Percentiles rank a stretch among this genome's conserved stretches.
These are phyloP conservation scores for Symbiodinium pilosum DNA, from an alignment of 73 alveolate species.

Conservation along the genomic window DNA sequence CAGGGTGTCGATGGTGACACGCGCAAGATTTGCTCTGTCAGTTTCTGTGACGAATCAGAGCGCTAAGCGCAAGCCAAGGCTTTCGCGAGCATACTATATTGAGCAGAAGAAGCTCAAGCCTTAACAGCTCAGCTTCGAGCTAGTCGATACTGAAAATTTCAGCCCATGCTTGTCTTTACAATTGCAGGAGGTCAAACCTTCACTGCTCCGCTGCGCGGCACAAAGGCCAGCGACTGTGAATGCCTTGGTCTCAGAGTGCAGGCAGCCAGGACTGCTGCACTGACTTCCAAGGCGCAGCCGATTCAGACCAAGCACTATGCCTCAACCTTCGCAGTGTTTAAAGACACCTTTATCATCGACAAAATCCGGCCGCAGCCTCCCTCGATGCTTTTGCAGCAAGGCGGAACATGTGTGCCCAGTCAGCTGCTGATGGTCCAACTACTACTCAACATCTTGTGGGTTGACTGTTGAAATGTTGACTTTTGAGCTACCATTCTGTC, in stretches of 20 bases:
- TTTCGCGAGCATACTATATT: background rate
- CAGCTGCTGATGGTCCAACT: background rate
- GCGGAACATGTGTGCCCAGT: background rate
- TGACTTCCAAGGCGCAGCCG: background rate
- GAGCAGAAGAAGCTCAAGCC: too few relatives aligned
- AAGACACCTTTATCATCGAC: too few relatives aligned
- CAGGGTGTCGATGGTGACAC: background rate
- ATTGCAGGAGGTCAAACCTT: background rate
- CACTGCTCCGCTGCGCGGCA: background rate
- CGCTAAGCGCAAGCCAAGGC: background rate
- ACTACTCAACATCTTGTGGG: too few relatives aligned
- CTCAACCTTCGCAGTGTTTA: too few relatives aligned
- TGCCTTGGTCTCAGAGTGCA: background rate
- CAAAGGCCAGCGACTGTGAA: constrained; percentile 4
- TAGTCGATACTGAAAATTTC: too few relatives aligned
- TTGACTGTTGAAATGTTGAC: too few relatives aligned
- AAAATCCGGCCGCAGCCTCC: background rate
- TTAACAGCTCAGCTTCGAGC: too few relatives aligned
- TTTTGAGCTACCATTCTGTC: background rate
- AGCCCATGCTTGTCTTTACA: too few relatives aligned
- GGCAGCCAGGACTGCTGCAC: background rate
- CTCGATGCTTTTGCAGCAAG: constrained; percentile 14
- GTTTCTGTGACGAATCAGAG: background rate
- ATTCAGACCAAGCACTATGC: background rate
- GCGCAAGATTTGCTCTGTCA: constrained; percentile 1